Base-by-base conservation (phyloP, 148 eudicot species). In the Rhododendron ferrugineum region DNA sequence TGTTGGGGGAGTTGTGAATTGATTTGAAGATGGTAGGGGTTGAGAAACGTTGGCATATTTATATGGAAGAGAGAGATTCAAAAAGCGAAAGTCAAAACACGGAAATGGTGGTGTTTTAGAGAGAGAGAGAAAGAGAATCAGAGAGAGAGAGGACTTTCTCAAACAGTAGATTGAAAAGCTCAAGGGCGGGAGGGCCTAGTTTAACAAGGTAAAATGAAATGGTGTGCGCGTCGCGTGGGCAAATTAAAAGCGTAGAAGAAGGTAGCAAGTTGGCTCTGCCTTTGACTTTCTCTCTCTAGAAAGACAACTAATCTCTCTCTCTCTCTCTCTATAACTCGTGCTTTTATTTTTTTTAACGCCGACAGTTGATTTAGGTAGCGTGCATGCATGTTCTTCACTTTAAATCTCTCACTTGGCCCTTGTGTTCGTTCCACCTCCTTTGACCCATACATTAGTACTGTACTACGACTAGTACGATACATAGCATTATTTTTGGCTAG, bases 81-180 rank as follows among this genome's bases (percentile, higher is more conserved):
- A 86, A 81, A 75, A 56, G 47, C 1, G 81, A 90, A 90, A 89
- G 93, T 89, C 90, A 89, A 90, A 89, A 88, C 92, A 90, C 87
- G 90, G 90, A 84, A 88, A 90, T 18, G 26, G 11, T 46, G 82
- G 82, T 18, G 54, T 14, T n/a, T 42, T 36, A 3, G 50, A 11
- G 82, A 34, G 50, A 66, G 78, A 46, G 76, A 70, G 78, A 47
- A 78, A 83, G 58, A 68, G 80, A 74, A n/a, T n/a, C n/a, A n/a
- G 86, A 90, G 87, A 84, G 88, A 85, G 18, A 52, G 78, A 18
- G 3, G 88, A 86, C 88, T 84, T 84, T 86, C 84, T 86, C 40
- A 79, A 70, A 3, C 42, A 40, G 42, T 40, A 40, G 0, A 82
- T 89, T 84, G 85, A 82, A 89, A 85, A 40, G 85, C 86, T 86